Evolutionary conservation across 2,329 filamentous ascomycete species (phyloP).

Genomic region (Aspergillus sp.): DNA sequence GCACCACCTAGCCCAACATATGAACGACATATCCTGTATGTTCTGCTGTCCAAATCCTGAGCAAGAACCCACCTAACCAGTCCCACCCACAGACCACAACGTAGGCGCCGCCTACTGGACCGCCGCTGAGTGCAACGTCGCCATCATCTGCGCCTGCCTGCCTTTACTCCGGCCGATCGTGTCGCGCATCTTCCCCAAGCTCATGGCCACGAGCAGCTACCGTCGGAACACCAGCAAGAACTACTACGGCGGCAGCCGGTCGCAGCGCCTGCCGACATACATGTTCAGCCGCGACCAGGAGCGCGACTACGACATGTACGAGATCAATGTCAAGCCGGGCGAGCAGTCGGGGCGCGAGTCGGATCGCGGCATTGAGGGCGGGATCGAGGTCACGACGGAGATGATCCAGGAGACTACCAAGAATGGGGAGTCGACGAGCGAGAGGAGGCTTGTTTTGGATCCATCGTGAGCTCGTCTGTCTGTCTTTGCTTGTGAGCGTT

Average conservation of each 20-base stretch:
- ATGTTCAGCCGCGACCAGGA: slow-evolving; percentile 12
- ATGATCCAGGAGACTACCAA: slow-evolving; percentile 18
- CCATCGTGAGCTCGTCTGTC: too few relatives aligned
- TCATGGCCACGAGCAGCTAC: slow-evolving; percentile 20
- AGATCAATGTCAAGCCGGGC: slow-evolving; percentile 18
- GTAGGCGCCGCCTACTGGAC: slow-evolving; percentile 37
- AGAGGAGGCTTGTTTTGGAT: slow-evolving; percentile 16
- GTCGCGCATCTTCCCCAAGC: slow-evolving; percentile 30
- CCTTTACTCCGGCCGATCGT: slow-evolving; percentile 31
- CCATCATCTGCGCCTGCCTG: slow-evolving; percentile 34
- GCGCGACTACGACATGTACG: slow-evolving; percentile 19
- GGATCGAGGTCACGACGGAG: slow-evolving; percentile 25
- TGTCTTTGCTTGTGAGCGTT: background rate
- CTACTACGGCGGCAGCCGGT: slow-evolving; percentile 5
- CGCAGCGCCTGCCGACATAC: background rate
- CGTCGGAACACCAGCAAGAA: slow-evolving; percentile 14
- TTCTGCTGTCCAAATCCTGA: background rate
- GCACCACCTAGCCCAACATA: slow-evolving; percentile 12
- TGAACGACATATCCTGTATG: slow-evolving; percentile 20
- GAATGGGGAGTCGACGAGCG: slow-evolving; percentile 12
- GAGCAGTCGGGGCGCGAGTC: slow-evolving; percentile 7
- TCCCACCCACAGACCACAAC: slow-evolving; percentile 13
- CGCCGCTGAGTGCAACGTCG: slow-evolving; percentile 34
- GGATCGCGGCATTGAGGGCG: too few relatives aligned
- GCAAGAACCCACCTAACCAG: slow-evolving; percentile 4